Evolutionary conservation across 2,329 filamentous ascomycete genomes (phyloP), one percentile per base, ranked within the genome.

Genomic region (Xylariaceae sp.): DNA sequence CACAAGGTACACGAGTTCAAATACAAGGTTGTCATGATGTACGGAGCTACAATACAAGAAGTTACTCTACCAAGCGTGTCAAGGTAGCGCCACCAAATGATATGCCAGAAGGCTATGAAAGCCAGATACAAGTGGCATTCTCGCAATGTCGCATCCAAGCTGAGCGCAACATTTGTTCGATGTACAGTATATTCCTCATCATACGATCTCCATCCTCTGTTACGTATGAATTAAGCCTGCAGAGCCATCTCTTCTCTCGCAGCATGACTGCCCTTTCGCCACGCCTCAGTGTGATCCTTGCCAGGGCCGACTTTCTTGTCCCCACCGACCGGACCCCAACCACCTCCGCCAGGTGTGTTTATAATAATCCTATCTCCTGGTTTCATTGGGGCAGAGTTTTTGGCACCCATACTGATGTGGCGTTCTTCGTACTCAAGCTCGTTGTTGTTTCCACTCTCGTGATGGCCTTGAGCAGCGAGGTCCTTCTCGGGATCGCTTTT

Each of bases 301-400:
- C 69, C 71, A 47, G 68, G 62, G 36, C 71, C 75, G 46, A 76
- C 73, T 34, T 76, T 72, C 66, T 77, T 86, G 60, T 81, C 75
- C 50, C 80, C 75, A 0, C 84, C 87, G 0, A 76, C 73, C 38
- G 69, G 69, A 0, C 88, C 88, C 87, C 88, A 93, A 0, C 85
- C 89, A 40, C 89, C 89, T 48, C 89, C 89, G 31, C 89, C 89
- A 2, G 89, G 89, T 5, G 89, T 93, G 57, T 79, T 78, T 16
- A 94, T 76, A 50, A 93, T 88, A 63, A 93, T 90, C 6, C 88
- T 75, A 65, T 94, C 89, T 0, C 89, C 89, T 1, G 84, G 76
- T 64, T 83, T 77, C 87, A 93, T 91, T 12, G 80, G 78, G 12
- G 88, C 88, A 22, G 84, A 90, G 60, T 92, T 93, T 76, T 93